Base-by-base conservation (phyloP, 2,329 filamentous ascomycete species). In the Colletotrichum godetiae region DNA sequence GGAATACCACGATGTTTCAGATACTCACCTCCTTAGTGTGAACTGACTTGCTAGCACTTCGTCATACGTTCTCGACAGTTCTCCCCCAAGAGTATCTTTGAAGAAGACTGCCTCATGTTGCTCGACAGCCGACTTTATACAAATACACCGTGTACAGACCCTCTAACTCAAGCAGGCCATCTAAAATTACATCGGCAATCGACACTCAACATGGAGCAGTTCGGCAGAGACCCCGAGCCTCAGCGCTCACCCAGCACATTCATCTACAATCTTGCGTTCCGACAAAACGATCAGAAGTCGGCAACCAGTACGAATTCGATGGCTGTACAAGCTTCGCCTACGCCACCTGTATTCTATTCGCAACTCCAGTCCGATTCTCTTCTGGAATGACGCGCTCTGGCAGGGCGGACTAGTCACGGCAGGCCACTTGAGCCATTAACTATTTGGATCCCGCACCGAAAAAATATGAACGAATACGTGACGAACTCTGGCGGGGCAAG, bases 1-100 rank as follows among this genome's bases (percentile, higher is more conserved):
- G 37, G 58, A 71, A 57, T 62, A 73, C 56, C 67, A 71, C 22
- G 37, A 22, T 58, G 71, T 61, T 49, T 73, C 57, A 73, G 10
- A 7, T 37, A 11, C 11, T 24, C 12, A 52, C 29, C 24, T 57
- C 52, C 49, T 31, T 24, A 5, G 29, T 13, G 11, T 57, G 10
- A n/a, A 33, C 4, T 15, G n/a, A 31, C 19, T 22, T 13, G 24
- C 42, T 15, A 31, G 33, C 6, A 33, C 33, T n/a, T n/a, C 22
- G 24, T 13, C 15, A 52, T 31, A 59, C n/a, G 15, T 62, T 49
- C 49, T 53, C 29, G 31, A 11, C 42, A n/a, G 24, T 46, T 29
- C 37, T 42, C 29, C 53, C 53, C 58, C 42, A 31, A 37, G 57
- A 64, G 56, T 1, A 27, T 37, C 7, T 13, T 15, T 10, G 13